Evolutionary conservation across 1,139 yeast genomes (phyloP).

Genomic region (Pichia sp.): DNA sequence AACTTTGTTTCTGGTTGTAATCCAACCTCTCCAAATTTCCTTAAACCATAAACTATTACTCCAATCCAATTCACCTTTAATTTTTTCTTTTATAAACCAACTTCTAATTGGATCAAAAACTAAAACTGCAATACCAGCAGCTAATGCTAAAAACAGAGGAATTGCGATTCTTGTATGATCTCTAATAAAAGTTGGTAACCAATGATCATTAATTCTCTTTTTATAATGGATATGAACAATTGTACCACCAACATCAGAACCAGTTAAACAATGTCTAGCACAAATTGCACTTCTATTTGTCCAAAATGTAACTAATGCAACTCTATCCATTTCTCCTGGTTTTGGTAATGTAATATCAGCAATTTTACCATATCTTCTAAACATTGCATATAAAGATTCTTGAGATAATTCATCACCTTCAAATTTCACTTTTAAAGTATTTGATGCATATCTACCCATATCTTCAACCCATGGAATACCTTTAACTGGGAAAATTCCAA

Average conservation of each 20-base stretch:
- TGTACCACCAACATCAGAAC: slow-evolving; percentile 55
- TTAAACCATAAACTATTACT: slow-evolving; percentile 22
- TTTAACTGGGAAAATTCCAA: slow-evolving; percentile 63
- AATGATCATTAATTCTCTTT: slow-evolving; percentile 46
- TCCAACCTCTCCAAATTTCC: slow-evolving; percentile 30
- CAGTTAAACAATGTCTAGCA: slow-evolving; percentile 90
- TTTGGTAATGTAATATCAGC: slow-evolving; percentile 59
- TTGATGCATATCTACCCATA: slow-evolving; percentile 66
- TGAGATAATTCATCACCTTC: slow-evolving; percentile 75
- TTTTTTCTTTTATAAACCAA: slow-evolving; percentile 68
- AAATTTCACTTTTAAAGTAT: slow-evolving; percentile 55
- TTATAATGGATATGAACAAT: slow-evolving; percentile 68
- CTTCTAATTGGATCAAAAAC: slow-evolving; percentile 91
- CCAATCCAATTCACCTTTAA: slow-evolving; percentile 47
- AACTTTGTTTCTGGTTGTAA: slow-evolving; percentile 35
- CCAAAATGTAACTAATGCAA: slow-evolving; percentile 51
- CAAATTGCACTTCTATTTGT: slow-evolving; percentile 64
- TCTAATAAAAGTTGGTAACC: slow-evolving; percentile 49
- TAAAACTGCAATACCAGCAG: slow-evolving; percentile 75
- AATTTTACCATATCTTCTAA: slow-evolving; percentile 84
- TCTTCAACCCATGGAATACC: slow-evolving; percentile 98
- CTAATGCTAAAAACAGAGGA: slow-evolving; percentile 53
- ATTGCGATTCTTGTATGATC: slow-evolving; percentile 79
- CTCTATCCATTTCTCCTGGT: slow-evolving; percentile 37
- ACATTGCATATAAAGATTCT: slow-evolving; percentile 74